These are phyloP conservation scores for Flaveria bidentis DNA, from an alignment of 129 eudicot genomes.

Conservation along the genomic window DNA sequence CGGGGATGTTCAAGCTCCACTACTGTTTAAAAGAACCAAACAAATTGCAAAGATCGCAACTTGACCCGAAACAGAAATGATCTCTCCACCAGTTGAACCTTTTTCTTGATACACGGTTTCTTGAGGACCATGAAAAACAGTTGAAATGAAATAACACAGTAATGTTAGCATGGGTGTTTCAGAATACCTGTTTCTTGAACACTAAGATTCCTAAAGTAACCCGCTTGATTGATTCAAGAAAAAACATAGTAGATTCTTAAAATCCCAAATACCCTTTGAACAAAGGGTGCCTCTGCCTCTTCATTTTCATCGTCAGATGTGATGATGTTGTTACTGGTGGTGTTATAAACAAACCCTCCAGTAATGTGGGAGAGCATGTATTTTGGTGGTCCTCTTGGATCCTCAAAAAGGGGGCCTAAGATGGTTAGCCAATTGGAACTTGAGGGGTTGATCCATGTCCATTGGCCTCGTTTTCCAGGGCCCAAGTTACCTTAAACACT, in stretches of 20 bases:
- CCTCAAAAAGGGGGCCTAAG: conserved; percentile 84
- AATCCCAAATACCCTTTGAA: conserved; percentile 84
- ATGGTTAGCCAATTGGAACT: conserved; percentile 47
- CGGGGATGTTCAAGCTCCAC: no score
- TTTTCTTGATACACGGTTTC: conserved; percentile 91
- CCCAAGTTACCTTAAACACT: conserved; percentile 79
- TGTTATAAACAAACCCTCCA: conserved; percentile 38
- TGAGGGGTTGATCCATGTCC: conserved; percentile 76
- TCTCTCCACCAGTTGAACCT: conserved; percentile 85
- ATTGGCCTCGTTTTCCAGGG: conserved; percentile 96
- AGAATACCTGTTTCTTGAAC: conserved; percentile 47
- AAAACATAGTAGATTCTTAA: conserved; percentile 82
- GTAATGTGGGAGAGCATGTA: conserved; percentile 90
- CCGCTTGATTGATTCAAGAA: conserved; percentile 67
- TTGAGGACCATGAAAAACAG: conserved; percentile 87
- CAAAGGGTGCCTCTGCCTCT: conserved; percentile 90
- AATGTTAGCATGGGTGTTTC: conserved; percentile 55
- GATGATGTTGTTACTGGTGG: conserved; percentile 55
- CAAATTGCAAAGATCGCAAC: conserved; percentile 61
- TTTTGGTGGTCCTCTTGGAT: conserved; percentile 93
- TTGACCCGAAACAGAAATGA: conserved; percentile 68
- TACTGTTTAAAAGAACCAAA: no score
- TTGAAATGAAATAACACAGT: conserved; percentile 71
- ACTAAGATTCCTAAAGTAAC: conserved; percentile 63
- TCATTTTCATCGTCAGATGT: conserved; percentile 97